These are phyloP conservation scores for Crassisporium funariophilum DNA, from an alignment of 768 basidiomycete species.

Conservation along the genomic window DNA sequence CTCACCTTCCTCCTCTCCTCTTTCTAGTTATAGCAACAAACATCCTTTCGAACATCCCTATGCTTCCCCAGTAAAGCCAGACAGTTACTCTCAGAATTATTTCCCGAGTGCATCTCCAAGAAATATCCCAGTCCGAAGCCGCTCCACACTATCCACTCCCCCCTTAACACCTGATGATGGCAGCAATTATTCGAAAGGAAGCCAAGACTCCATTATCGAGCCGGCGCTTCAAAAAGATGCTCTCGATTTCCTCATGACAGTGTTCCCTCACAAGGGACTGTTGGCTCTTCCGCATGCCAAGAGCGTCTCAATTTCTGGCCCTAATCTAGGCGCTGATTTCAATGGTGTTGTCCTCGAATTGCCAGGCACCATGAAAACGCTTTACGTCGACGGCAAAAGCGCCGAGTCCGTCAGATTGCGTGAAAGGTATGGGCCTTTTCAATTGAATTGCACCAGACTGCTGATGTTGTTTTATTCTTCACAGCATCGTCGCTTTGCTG, in stretches of 20 bases:
- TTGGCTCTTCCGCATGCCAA: conserved; percentile 71
- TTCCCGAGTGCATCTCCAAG: conserved; percentile 37
- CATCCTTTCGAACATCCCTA: too few relatives aligned
- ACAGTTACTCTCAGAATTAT: conserved; percentile 12
- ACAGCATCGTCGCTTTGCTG: conserved; percentile 81
- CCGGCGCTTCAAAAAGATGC: conserved; percentile 58
- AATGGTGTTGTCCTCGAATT: conserved; percentile 79
- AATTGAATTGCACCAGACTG: conserved; percentile 6
- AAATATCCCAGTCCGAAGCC: conserved; percentile 42
- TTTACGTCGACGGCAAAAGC: conserved; percentile 86
- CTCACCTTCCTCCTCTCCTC: conserved; percentile 31
- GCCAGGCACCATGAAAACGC: conserved; percentile 68
- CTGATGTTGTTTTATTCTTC: conserved; percentile 9
- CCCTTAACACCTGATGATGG: conserved; percentile 77
- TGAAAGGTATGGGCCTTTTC: conserved; percentile 61
- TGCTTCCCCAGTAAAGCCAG: too few relatives aligned
- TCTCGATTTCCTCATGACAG: conserved; percentile 73
- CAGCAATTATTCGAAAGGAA: conserved; percentile 45
- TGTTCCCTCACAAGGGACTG: conserved; percentile 77
- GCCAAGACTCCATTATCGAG: conserved; percentile 39
- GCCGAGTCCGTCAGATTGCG: conserved; percentile 77
- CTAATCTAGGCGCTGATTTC: conserved; percentile 68
- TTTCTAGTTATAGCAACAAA: conserved; percentile 17
- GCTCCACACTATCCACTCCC: conserved; percentile 63
- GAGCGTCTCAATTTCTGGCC: conserved; percentile 72